Conservation (phyloP, 2,329 filamentous ascomycete genomes). For the Penicillium fuscoglaucum region DNA sequence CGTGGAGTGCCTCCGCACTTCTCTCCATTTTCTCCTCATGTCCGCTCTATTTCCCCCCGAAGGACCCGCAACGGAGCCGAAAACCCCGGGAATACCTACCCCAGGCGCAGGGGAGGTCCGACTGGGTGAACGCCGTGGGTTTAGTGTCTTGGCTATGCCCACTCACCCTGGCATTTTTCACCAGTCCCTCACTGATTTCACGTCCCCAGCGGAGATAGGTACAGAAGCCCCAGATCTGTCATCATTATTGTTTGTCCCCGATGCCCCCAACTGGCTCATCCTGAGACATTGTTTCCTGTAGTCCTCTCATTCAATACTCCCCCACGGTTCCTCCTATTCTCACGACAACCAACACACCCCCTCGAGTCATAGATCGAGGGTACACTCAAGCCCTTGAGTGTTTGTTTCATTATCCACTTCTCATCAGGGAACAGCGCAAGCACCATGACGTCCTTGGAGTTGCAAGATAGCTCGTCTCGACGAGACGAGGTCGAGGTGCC, state of each 20-base stretch:
- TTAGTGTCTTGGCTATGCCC: constrained; percentile 9
- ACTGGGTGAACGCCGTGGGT: background rate
- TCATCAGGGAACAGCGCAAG: background rate
- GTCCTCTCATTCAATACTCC: no score
- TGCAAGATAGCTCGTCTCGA: constrained; percentile 27
- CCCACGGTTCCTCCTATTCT: no score
- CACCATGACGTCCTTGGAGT: constrained; percentile 31
- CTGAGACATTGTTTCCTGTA: no score
- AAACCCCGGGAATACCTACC: constrained; percentile 14
- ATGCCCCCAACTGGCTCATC: background rate
- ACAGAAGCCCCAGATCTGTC: background rate
- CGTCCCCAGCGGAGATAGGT: constrained; percentile 5
- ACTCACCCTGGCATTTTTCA: constrained; percentile 13
- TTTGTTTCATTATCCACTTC: background rate
- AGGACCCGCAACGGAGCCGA: constrained; percentile 14
- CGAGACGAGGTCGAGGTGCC: constrained; percentile 13
- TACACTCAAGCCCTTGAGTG: background rate
- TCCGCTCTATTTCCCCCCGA: background rate
- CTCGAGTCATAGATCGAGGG: no score
- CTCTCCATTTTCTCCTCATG: constrained; percentile 11
- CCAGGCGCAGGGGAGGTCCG: background rate
- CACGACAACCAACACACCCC: background rate
- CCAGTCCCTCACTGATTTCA: background rate
- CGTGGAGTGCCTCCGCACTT: constrained; percentile 27
- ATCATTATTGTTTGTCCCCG: background rate